Conservation (phyloP, 768 basidiomycete species). For the Mycena epipterygia region DNA sequence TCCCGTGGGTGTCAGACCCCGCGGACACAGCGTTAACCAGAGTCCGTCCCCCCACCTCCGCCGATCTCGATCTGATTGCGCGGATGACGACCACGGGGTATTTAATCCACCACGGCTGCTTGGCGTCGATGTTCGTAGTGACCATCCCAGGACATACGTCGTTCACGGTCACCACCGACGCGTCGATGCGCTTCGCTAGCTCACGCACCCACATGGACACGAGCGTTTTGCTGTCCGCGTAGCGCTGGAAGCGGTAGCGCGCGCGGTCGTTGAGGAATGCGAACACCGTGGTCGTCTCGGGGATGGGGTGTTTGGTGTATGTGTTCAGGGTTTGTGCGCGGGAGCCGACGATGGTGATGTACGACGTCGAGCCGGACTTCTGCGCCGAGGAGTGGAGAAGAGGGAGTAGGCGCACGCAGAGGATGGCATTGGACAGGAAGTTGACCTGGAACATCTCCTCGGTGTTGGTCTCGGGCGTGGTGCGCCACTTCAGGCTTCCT, state of each 20-base stretch:
- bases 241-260: slow-evolving; percentile 14
- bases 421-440: slow-evolving; percentile 37
- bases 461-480: slow-evolving; percentile 28
- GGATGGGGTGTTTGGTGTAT: slow-evolving; percentile 21
- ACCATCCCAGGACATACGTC: slow-evolving; percentile 38
- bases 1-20: slow-evolving; percentile 32
- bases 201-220: slow-evolving; percentile 32
- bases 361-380: neutral
- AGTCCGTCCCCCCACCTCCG: slow-evolving; percentile 27
- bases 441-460: slow-evolving; percentile 37
- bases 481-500: slow-evolving; percentile 10
- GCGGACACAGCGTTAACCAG: slow-evolving; percentile 27
- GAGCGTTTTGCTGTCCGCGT: slow-evolving; percentile 33
- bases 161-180: slow-evolving; percentile 34
- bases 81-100: neutral
- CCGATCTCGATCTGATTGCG: slow-evolving; percentile 8
- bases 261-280: slow-evolving; percentile 22
- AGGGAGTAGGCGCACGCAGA: slow-evolving; percentile 35
- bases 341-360: slow-evolving; percentile 27
- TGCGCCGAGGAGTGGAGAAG: slow-evolving; percentile 33
- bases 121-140: slow-evolving; percentile 21
- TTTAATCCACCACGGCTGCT: slow-evolving; percentile 8
- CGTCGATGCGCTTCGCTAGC: slow-evolving; percentile 24
- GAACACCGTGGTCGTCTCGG: slow-evolving; percentile 25
- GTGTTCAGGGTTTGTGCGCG: slow-evolving; percentile 2